Evolutionary conservation across 192 early-diverging fungal species (phyloP).

Genomic region (Ambispora gerdemannii): DNA sequence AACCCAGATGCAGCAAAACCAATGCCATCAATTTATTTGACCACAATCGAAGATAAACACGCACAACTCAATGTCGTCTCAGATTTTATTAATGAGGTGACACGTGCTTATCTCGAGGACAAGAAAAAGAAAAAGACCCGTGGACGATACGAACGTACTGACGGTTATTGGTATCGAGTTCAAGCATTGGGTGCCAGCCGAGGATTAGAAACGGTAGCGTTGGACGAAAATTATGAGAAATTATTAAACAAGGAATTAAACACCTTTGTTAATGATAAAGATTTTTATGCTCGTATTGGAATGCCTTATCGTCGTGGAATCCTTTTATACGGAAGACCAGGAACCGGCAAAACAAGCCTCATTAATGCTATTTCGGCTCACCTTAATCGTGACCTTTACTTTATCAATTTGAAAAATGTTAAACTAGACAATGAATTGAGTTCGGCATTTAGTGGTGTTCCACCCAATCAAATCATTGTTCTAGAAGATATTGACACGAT

Average conservation of each 20-base stretch:
- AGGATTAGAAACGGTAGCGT: slow-evolving; percentile 51
- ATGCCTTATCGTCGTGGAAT: slow-evolving; percentile 59
- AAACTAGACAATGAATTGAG: slow-evolving; percentile 35
- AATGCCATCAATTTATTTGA: slow-evolving; percentile 20
- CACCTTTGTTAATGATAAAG: slow-evolving; percentile 49
- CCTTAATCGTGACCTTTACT: slow-evolving; percentile 36
- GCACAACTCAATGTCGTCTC: slow-evolving; percentile 12
- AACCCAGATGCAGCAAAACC: background rate
- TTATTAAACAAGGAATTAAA: slow-evolving; percentile 47
- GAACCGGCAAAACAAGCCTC: slow-evolving; percentile 43
- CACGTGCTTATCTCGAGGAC: slow-evolving; percentile 14
- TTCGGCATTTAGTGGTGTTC: slow-evolving; percentile 37
- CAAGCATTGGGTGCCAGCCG: slow-evolving; percentile 22
- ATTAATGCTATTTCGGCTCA: slow-evolving; percentile 38
- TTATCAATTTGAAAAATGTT: slow-evolving; percentile 39
- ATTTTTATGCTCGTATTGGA: slow-evolving; percentile 59
- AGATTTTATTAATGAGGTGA: slow-evolving; percentile 20
- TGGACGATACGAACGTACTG: slow-evolving; percentile 14
- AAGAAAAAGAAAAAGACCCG: background rate
- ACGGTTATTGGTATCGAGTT: background rate
- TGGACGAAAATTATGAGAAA: slow-evolving; percentile 46
- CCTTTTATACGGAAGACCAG: slow-evolving; percentile 35
- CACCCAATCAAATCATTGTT: slow-evolving; percentile 45
- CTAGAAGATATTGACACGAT: slow-evolving; percentile 60
- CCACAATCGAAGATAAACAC: background rate